phyloP scores from a whole-genome alignment of 352 stramenopile species.

The Phytophthora aleatoria region DNA sequence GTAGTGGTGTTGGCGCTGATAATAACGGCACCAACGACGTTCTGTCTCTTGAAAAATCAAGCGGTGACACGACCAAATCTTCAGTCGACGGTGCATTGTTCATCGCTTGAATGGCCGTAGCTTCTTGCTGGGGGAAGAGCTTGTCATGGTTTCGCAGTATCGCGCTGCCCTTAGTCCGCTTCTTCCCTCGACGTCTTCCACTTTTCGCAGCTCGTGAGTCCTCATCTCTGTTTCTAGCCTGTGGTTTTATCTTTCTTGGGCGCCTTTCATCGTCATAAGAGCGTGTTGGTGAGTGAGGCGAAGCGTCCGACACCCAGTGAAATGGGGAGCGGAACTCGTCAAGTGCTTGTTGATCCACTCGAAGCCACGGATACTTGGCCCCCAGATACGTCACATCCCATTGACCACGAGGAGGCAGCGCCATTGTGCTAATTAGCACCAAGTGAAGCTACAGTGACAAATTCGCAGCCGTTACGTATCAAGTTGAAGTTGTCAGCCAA shows the following conservation, averaged over 20 bases:
- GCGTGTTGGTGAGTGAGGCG: slow-evolving; percentile 8
- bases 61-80: not conserved
- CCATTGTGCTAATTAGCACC: slow-evolving; percentile 15
- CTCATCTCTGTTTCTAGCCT: slow-evolving; percentile 2
- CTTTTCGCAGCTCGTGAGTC: not conserved
- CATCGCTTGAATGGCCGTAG: not conserved
- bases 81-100: slow-evolving; percentile 15
- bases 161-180: slow-evolving; percentile 4
- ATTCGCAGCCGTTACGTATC: slow-evolving; percentile 9
- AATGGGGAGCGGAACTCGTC: slow-evolving; percentile 73
- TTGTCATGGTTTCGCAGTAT: slow-evolving; percentile 22
- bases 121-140: slow-evolving; percentile 5
- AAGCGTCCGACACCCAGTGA: slow-evolving; percentile 38
- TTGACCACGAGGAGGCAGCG: slow-evolving; percentile 17
- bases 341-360: slow-evolving; percentile 62
- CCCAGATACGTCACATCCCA: slow-evolving; percentile 67
- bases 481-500: slow-evolving; percentile 32
- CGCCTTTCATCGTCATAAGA: slow-evolving; percentile 9
- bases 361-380: slow-evolving; percentile 81
- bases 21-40: slow-evolving; percentile 2
- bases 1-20: not conserved
- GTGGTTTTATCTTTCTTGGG: not conserved
- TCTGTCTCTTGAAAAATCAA: not conserved
- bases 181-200: slow-evolving; percentile 3
- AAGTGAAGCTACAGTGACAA: not conserved